A percentile compares a stretch with the other conserved stretches of the same genome.
Conservation (phyloP, 805 yeast genomes). For the Isabelozyma heimii region DNA sequence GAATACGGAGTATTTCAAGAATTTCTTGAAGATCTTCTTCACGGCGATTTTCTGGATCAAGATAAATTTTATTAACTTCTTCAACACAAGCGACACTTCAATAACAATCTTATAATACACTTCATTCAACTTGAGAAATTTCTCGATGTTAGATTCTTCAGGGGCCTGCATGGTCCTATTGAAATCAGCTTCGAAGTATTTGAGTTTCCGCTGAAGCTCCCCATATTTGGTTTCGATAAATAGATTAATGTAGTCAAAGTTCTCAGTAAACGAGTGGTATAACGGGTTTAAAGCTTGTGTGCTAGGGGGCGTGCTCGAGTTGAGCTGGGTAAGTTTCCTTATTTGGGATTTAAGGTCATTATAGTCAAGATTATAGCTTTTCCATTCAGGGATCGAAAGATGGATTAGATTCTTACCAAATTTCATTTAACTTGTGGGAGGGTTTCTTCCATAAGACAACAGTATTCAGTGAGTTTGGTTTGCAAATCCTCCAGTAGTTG, state of each 20-base stretch:
- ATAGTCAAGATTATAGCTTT: conserved; percentile 77
- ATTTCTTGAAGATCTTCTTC: conserved; percentile 72
- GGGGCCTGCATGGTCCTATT: conserved; percentile 3
- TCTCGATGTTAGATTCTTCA: not conserved
- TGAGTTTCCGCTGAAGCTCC: conserved; percentile 54
- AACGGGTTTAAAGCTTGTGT: conserved; percentile 27
- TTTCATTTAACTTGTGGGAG: conserved; percentile 56
- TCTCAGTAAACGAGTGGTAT: conserved; percentile 44
- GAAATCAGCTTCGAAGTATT: conserved; percentile 18
- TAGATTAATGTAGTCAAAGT: conserved; percentile 57
- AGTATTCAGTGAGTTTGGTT: not conserved
- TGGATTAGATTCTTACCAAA: conserved; percentile 75
- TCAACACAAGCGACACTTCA: conserved; percentile 47
- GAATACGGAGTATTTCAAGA: conserved; percentile 40
- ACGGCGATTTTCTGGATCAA: conserved; percentile 72
- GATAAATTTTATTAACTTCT: conserved; percentile 67
- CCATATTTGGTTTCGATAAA: conserved; percentile 68
- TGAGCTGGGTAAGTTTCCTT: conserved; percentile 22
- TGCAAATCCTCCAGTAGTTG: not conserved
- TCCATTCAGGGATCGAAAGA: conserved; percentile 87
- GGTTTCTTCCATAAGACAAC: not conserved
- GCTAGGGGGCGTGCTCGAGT: not conserved
- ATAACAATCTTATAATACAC: conserved; percentile 32
- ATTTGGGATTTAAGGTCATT: conserved; percentile 70
- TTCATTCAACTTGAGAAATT: conserved; percentile 18